phyloP scores from a whole-genome alignment of 208 protist genomes.

The Plasmodiophora brassicae region DNA sequence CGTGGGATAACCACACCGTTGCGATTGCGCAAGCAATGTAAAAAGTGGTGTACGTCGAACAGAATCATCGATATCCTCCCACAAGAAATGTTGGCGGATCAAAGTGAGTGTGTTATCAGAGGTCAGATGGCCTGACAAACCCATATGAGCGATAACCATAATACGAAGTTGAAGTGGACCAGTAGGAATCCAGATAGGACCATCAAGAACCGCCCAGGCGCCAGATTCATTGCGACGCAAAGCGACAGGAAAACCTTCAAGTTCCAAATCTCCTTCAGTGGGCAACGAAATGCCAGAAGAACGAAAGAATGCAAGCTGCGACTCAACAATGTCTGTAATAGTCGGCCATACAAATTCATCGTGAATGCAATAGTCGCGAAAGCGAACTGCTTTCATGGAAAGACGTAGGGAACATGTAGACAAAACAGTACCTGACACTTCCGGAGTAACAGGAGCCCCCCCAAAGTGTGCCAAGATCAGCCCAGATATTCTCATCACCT shows the following conservation, averaged over 20 bases:
- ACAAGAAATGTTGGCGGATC: too few relatives aligned
- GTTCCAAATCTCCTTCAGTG: neutral
- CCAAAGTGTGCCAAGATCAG: neutral
- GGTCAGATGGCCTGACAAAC: neutral
- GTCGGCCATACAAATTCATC: too few relatives aligned
- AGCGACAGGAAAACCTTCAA: neutral
- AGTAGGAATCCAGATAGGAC: neutral
- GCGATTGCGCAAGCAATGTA: neutral
- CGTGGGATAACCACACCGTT: neutral
- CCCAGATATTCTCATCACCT: neutral
- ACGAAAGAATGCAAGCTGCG: neutral
- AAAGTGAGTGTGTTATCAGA: neutral
- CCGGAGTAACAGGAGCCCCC: neutral
- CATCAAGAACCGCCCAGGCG: neutral
- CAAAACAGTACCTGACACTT: neutral
- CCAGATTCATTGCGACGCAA: neutral
- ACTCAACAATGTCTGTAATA: neutral
- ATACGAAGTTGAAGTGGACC: neutral
- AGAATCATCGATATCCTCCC: neutral
- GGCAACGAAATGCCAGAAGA: neutral
- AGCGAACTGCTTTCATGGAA: too few relatives aligned
- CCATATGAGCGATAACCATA: neutral
- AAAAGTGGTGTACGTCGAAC: neutral
- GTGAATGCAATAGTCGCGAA: too few relatives aligned
- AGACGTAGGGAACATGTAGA: neutral